Base-by-base conservation (phyloP, 306 rosid genomes). In the Quercus agrifolia region DNA sequence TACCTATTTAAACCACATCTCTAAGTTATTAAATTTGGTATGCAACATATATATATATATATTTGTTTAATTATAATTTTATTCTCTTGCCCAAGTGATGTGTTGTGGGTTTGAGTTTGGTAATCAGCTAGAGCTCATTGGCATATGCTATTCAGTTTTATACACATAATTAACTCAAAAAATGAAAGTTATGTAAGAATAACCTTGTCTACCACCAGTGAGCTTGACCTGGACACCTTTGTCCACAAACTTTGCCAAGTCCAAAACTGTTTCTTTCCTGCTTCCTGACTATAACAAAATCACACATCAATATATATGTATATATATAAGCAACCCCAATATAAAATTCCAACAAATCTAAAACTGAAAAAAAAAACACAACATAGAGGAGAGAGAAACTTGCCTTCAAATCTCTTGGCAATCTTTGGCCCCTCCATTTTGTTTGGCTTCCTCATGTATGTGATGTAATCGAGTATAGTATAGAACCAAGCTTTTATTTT, bases 151-250 rank as follows among this genome's bases (percentile, higher is more conserved):
- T 13, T n/a, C 28, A 71, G n/a, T 6, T 55, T 62, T 35, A 41
- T 23, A 54, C 63, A n/a, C 57, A 71, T 3, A 33, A 5, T 20
- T 44, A 57, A n/a, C 4, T 27, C 10, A 41, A 41, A 27, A 62
- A 18, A 9, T 20, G 38, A 38, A 44, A 56, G 31, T 71, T 76
- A 3, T 13, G 68, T 30, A 28, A 31, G 12, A 63, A 23, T 38
- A 80, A 89, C 97, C 97, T 89, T 92, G 97, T 83, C 97, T 87
- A 18, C 97, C 96, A 63, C 97, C 97, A 41, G 96, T 92, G 78
- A 92, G 97, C 90, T 92, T 92, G 58, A 92, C 97, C 81, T 89
- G 92, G 59, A 92, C 97, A n/a, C 97, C 97, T 76, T 92, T 92
- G 90, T 92, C 96, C 74, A 92, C 96, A 59, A 92, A 92, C 87